These are phyloP conservation scores for Mrakia frigida DNA, from an alignment of 768 basidiomycete species.

Conservation along the genomic window DNA sequence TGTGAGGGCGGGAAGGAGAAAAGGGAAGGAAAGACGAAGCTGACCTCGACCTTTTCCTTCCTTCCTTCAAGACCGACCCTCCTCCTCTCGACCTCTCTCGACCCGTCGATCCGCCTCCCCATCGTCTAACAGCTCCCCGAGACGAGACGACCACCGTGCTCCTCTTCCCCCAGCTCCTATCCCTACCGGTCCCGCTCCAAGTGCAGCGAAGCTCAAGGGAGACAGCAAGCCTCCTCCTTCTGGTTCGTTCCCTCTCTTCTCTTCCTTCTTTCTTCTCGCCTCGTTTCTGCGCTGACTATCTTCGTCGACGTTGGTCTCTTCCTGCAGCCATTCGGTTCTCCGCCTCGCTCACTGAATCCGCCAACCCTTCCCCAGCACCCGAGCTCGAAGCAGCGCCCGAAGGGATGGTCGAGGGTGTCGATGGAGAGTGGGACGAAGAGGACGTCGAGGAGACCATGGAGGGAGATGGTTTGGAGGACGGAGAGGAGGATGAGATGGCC, in stretches of 20 bases:
- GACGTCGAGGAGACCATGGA: slow-evolving; percentile 55
- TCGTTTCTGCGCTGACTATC: not conserved
- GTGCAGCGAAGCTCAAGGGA: slow-evolving; percentile 21
- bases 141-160: not conserved
- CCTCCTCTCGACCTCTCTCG: slow-evolving; percentile 21
- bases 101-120: slow-evolving; percentile 4
- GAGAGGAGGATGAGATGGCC: slow-evolving; percentile 77
- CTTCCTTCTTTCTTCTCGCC: not conserved
- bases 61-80: not conserved
- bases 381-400: slow-evolving; percentile 36
- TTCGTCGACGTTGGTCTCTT: too few relatives aligned
- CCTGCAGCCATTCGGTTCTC: not conserved
- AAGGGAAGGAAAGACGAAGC: not conserved
- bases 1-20: not conserved
- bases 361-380: not conserved
- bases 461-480: slow-evolving; percentile 44
- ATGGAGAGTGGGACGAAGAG: slow-evolving; percentile 39
- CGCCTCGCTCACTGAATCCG: not conserved
- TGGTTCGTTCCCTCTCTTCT: not conserved
- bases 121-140: not conserved
- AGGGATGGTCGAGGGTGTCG: slow-evolving; percentile 39
- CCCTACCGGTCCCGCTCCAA: not conserved
- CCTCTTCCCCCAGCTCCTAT: not conserved
- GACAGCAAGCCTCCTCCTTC: slow-evolving; percentile 15
- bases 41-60: not conserved